Evolutionary conservation across 2,329 filamentous ascomycete genomes (phyloP), one percentile per base, ranked within the genome.

Genomic region (Phialemonium atrogriseum): DNA sequence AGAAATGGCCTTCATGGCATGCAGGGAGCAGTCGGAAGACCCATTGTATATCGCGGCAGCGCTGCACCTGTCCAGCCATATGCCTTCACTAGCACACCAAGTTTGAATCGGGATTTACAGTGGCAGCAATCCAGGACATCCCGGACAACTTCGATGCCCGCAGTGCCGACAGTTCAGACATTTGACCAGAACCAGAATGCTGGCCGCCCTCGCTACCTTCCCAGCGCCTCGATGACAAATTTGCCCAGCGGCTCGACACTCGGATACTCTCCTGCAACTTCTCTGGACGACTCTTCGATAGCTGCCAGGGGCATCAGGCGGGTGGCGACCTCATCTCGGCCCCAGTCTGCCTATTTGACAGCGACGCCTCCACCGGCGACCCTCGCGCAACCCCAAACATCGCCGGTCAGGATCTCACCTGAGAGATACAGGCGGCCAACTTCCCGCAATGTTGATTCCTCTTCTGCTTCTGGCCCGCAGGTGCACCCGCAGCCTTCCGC

Each of bases 361-460:
- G 48, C 47, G 25, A 49, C 58, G 4, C 44, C 60, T 10, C 57
- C 54, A 14, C 66, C 66, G 43, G 68, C 74, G 29, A 70, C 59
- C 41, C 77, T 53, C 58, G 68, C 44, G 49, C 80, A 59, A 23
- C 28, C 19, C 49, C 80, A 59, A 56, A 69, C 78, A 24, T 64
- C 69, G 4, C 65, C 74, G 14, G 58, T 65, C 27, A 87, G 86
- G 48, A 66, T 78, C 14, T 77, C 83, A 2, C 84, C 85, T 2
- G 87, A 94, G 53, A 77, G 89, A 37, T 95, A 95, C 54, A 74
- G 87, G 46, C 80, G 87, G 30, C 56, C 69, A 37, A 68, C 68
- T 34, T 65, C 70, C 36, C 71, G 73, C 43, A 65, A 73, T 38
- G 58, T 62, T 11, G 75, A 77, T 43, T 68, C n/a, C n/a, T n/a